phyloP scores from a whole-genome alignment of 495 filamentous ascomycete species.

The Diplogelasinospora grovesii region DNA sequence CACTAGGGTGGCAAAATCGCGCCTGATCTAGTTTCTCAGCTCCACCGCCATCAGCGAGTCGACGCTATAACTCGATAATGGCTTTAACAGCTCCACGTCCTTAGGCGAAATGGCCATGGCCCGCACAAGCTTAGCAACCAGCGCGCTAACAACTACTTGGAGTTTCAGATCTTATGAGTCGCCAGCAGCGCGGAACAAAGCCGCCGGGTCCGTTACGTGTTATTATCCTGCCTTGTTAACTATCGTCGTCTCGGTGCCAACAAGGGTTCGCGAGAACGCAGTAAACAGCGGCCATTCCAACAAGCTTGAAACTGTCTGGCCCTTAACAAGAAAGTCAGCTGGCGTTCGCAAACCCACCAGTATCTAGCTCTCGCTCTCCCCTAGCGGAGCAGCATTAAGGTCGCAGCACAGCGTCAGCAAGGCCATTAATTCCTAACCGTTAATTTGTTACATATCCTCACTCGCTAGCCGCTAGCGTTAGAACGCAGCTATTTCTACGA shows the following conservation, averaged over 20 bases:
- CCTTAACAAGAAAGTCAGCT: conserved; percentile 16
- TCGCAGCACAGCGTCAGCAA: conserved; percentile 28
- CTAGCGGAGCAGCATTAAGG: conserved; percentile 10
- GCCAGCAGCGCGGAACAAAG: conserved; percentile 15
- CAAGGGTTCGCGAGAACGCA: conserved; percentile 12
- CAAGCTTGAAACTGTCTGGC: conserved; percentile 10
- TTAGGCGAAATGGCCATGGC: conserved; percentile 27
- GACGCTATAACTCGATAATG: conserved; percentile 40
- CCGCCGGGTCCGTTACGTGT: too few relatives aligned
- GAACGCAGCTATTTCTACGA: conserved; percentile 20
- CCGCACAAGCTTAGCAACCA: conserved; percentile 27
- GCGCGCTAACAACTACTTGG: conserved; percentile 24
- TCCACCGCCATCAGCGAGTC: conserved; percentile 55
- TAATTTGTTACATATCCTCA: conserved; percentile 22
- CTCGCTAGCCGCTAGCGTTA: conserved; percentile 14
- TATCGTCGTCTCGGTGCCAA: not conserved
- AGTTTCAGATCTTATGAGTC: conserved; percentile 21
- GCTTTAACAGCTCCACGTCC: conserved; percentile 31
- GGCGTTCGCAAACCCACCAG: conserved; percentile 20
- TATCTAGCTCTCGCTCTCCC: conserved; percentile 21
- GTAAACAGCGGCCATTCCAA: conserved; percentile 20
- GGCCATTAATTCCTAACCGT: conserved; percentile 25
- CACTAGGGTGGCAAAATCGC: conserved; percentile 37
- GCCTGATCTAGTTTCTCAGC: conserved; percentile 48
- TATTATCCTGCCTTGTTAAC: not conserved